Evolutionary conservation across 2,329 filamentous ascomycete genomes (phyloP).

Genomic region (Ceratocystiopsis sp.): DNA sequence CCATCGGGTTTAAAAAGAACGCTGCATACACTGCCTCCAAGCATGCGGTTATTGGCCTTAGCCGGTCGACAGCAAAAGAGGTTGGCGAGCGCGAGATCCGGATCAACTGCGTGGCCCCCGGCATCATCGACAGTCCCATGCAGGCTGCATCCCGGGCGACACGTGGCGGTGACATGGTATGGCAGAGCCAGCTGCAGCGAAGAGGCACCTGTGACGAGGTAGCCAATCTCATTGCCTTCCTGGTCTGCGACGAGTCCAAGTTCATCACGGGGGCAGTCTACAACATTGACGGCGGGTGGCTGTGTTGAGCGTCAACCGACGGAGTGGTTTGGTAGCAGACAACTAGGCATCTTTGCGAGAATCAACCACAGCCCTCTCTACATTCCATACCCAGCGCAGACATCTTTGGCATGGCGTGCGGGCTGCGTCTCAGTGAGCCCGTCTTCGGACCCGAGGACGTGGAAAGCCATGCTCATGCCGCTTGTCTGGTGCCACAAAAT

Average conservation of each 20-base stretch:
- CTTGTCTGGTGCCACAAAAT: conserved; percentile 12
- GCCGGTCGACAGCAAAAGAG: conserved; percentile 6
- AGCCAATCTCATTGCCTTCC: conserved; percentile 1
- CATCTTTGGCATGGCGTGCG: no score
- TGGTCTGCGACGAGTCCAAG: conserved; percentile 3
- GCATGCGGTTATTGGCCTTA: conserved; percentile 10
- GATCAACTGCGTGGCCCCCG: conserved; percentile 14
- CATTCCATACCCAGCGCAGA: no score
- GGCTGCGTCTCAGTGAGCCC: conserved; percentile 1
- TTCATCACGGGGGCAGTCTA: conserved; percentile 2
- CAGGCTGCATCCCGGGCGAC: conserved; percentile 1
- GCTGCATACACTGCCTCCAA: conserved; percentile 11
- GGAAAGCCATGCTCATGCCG: conserved; percentile 13
- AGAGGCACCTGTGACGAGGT: conserved; percentile 2
- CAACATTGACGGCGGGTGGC: conserved; percentile 3
- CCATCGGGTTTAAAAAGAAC: conserved; percentile 13
- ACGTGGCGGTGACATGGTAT: not conserved
- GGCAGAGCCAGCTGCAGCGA: conserved; percentile 3
- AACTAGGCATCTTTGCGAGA: no score
- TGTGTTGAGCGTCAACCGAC: not conserved
- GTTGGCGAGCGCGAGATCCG: conserved; percentile 19
- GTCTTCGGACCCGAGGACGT: conserved; percentile 9
- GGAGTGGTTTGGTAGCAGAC: no score
- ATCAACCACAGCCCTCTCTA: no score
- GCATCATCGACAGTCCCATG: conserved; percentile 29